A percentile compares a stretch with the other conserved stretches of the same genome.
phyloP scores from a whole-genome alignment of 1,284 basidiomycete species.

The Rhodotorula sp. region DNA sequence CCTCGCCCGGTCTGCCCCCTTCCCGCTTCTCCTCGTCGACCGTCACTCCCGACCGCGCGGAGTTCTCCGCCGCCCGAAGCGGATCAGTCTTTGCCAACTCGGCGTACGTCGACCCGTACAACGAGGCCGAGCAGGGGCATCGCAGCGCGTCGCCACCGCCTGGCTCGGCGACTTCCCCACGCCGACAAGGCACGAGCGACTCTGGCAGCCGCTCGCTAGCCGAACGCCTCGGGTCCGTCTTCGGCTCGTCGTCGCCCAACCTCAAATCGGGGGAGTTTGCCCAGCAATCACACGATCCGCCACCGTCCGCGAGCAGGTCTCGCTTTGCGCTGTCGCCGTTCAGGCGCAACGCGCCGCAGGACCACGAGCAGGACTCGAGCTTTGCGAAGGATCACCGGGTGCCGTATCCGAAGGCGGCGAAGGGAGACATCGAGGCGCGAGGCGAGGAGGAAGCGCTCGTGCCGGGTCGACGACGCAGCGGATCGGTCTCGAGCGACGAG shows the following conservation, averaged over 20 bases:
- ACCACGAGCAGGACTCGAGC: neutral
- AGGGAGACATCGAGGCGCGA: conserved; percentile 21
- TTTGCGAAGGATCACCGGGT: conserved; percentile 1
- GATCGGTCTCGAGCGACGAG: neutral
- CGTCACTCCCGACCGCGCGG: neutral
- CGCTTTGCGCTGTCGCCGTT: conserved; percentile 17
- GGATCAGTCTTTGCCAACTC: conserved; percentile 15
- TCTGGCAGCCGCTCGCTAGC: neutral
- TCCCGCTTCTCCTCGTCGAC: neutral
- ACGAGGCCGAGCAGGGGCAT: neutral
- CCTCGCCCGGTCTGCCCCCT: conserved; percentile 5
- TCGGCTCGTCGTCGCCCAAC: conserved; percentile 12
- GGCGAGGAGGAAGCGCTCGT: conserved; percentile 31
- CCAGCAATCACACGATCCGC: neutral
- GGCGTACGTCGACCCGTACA: conserved; percentile 25
- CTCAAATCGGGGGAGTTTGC: neutral
- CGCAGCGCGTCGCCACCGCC: no score
- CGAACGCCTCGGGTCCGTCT: neutral
- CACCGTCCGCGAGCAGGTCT: neutral
- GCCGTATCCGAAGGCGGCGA: conserved; percentile 20
- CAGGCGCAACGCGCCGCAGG: neutral
- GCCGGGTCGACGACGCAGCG: neutral
- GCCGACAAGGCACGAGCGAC: neutral
- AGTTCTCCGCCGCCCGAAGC: conserved; percentile 18
- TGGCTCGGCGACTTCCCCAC: conserved; percentile 1